Evolutionary conservation across 352 stramenopile species (phyloP), one percentile per base, ranked within the genome.

Genomic region (Pythium dissotocum): DNA sequence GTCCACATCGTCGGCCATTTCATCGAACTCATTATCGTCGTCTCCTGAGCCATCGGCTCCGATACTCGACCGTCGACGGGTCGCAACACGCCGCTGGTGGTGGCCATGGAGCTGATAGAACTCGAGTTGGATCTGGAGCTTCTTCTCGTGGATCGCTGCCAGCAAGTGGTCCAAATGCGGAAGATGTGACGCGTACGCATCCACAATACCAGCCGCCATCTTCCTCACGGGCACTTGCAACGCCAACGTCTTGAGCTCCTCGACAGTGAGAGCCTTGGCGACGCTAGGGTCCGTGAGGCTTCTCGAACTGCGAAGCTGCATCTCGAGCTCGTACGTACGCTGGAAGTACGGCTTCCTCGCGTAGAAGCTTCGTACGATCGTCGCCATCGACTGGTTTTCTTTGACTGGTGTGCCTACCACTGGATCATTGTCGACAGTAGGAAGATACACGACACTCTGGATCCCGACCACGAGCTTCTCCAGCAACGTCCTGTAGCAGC

Each of bases 321-420:
- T 70, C 61, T 92, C 78, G 4, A 93, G 76, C 44, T 89, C 78
- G 2, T 63, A 72, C 1, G 83, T 73, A 13, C 75, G 80, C 54
- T 87, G 77, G 67, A 94, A 94, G 63, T 90, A 92, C n/a, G 87
- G 73, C 48, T 81, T 88, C 0, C 77, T 79, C 9, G 63, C 67
- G 63, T 89, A 92, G 36, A 84, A 89, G 2, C 48, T 62, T 6
- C 77, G 76, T 26, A 93, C 87, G 0, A 94, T 61, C 1, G 75
- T 44, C 4, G 79, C 65, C 81, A 91, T 93, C 7, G 82, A 24
- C 40, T 58, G n/a, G 8, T 53, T 51, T 0, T 58, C 44, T 51
- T 21, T 42, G 14, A 51, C 21, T 2, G 32, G 12, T 24, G 24
- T 10, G 5, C 35, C 48, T 9, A 66, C 7, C 14, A 36, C 10